Evolutionary conservation across 495 filamentous ascomycete species (phyloP), one percentile per base, ranked within the genome.

Genomic region (Chlorociboria aeruginascens): DNA sequence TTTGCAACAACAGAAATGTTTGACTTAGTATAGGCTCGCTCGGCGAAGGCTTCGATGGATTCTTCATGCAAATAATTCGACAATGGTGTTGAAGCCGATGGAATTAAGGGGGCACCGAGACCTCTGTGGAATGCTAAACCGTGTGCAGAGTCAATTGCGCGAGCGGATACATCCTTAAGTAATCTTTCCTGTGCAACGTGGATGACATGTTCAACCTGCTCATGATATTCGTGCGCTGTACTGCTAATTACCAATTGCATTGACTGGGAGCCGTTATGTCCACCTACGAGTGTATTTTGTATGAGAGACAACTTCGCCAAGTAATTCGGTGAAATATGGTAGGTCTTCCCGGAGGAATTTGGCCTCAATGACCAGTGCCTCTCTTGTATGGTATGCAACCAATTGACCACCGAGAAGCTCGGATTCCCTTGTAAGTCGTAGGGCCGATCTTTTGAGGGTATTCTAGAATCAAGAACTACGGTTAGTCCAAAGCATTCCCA

Each of bases 261-360:
- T 40, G 14, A 36, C 45, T 36, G 37, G 62, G 10, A 3, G 11
- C 29, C 1, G 33, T 16, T 14, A 44, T 14, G 29, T 32, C 12
- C 33, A 43, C 53, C 72, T 72, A 94, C 87, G 73, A 48, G 76
- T 76, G 61, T 83, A 99, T 65, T 84, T 88, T 46, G 93, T 90
- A 66, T 85, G 71, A 46, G 82, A 78, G 52, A 92, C 73, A 62
- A 96, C 85, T 70, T 99, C 92, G 46, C 81, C 88, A 56, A 99
- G 77, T 54, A 96, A 73, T 73, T 99, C 92, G 62, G 87, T 78
- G 68, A 95, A 99, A 78, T 97, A 99, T 53, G 92, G 89, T 51
- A 99, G 79, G 56, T 99, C 88, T 61, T 89, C 81, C 62, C 88
- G 77, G 48, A 99, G 77, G 76, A 97, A 97, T 66, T 86, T 95